Percentiles rank a stretch among this genome's conserved stretches.
Evolutionary conservation across 2,329 filamentous ascomycete species (phyloP).

Genomic region (Lasiodiplodia sp.): DNA sequence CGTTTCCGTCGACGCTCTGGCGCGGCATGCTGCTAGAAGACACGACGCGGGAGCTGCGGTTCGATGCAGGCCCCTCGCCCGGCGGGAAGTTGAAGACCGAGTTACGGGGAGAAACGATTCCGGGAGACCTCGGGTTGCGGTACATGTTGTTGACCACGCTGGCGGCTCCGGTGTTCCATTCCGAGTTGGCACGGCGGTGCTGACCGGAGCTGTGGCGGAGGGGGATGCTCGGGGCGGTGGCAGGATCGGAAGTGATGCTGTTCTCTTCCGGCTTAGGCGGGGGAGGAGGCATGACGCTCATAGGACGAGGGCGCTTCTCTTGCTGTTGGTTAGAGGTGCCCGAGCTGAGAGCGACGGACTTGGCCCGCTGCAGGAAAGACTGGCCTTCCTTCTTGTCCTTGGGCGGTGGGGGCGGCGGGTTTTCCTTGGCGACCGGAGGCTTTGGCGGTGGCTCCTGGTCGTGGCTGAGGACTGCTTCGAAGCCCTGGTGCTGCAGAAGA

Average conservation of each 20-base stretch:
- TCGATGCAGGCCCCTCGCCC: constrained; percentile 46
- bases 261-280: constrained; percentile 34
- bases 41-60: constrained; percentile 61
- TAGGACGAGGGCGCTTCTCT: constrained; percentile 52
- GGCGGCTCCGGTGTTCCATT: constrained; percentile 65
- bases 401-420: constrained; percentile 73
- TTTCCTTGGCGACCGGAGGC: constrained; percentile 68
- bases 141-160: constrained; percentile 90
- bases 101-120: constrained; percentile 46
- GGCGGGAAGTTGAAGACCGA: constrained; percentile 58
- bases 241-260: constrained; percentile 63
- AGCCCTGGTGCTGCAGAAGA: constrained; percentile 90
- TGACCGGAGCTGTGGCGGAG: constrained; percentile 61
- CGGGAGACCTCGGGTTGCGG: constrained; percentile 60
- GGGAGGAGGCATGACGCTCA: constrained; percentile 44
- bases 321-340: constrained; percentile 33
- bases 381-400: constrained; percentile 59
- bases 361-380: constrained; percentile 66
- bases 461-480: constrained; percentile 89
- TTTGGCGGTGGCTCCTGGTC: constrained; percentile 56
- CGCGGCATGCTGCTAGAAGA: constrained; percentile 52
- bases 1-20: constrained; percentile 43
- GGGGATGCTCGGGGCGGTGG: constrained; percentile 78
- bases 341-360: constrained; percentile 62
- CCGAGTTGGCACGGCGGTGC: constrained; percentile 55